Evolutionary conservation across 2,329 filamentous ascomycete genomes (phyloP).

Genomic region (Fusarium pseudograminearum): DNA sequence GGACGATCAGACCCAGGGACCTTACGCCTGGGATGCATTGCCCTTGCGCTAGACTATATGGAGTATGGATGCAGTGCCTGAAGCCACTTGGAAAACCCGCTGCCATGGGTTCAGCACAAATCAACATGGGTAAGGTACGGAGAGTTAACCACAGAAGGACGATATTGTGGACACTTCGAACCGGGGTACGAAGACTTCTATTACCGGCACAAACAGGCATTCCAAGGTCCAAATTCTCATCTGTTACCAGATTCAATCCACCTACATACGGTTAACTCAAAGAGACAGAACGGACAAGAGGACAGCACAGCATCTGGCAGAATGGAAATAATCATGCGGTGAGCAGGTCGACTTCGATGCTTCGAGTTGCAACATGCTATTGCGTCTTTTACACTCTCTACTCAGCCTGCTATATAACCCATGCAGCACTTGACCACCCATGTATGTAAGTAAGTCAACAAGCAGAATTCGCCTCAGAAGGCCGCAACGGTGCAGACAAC

Average conservation of each 20-base stretch:
- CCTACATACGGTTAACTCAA: background rate
- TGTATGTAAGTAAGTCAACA: conserved; percentile 21
- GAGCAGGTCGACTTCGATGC: conserved; percentile 5
- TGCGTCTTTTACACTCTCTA: conserved; percentile 1
- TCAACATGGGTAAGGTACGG: conserved; percentile 18
- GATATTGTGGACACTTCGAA: conserved; percentile 34
- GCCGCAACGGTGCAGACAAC: conserved; percentile 31
- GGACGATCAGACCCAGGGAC: conserved; percentile 46
- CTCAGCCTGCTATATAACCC: background rate
- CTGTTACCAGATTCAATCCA: conserved; percentile 26
- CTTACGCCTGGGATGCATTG: conserved; percentile 30
- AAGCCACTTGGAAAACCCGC: conserved; percentile 45
- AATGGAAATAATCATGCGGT: background rate
- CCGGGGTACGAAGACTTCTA: conserved; percentile 33
- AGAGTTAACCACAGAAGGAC: conserved; percentile 37
- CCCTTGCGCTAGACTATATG: conserved; percentile 42
- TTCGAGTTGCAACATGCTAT: conserved; percentile 14
- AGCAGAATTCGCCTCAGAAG: conserved; percentile 46
- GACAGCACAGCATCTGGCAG: background rate
- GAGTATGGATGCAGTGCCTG: conserved; percentile 27
- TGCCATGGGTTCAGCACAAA: conserved; percentile 45
- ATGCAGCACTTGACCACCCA: conserved; percentile 4
- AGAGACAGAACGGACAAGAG: conserved; percentile 1
- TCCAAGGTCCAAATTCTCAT: conserved; percentile 30
- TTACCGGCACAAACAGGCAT: conserved; percentile 28